Conservation (phyloP, 805 yeast species). For the Ogataea minuta region DNA sequence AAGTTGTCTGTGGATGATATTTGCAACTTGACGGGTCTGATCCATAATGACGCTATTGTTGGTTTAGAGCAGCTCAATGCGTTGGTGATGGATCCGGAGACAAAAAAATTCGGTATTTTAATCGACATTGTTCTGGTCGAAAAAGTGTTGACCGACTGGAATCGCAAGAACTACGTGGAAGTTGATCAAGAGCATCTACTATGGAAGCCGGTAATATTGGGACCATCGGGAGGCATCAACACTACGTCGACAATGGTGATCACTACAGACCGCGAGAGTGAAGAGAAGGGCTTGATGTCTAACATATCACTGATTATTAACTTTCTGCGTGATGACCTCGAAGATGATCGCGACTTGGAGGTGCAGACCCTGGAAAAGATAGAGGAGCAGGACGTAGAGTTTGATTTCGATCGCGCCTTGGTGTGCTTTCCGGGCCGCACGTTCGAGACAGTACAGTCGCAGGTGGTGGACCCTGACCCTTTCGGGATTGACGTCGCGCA, state of each 20-base stretch:
- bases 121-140: slow-evolving; percentile 47
- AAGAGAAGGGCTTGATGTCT: slow-evolving; percentile 36
- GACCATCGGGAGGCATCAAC: slow-evolving; percentile 84
- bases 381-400: slow-evolving; percentile 37
- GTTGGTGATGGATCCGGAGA: slow-evolving; percentile 45
- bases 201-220: slow-evolving; percentile 83
- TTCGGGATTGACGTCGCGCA: slow-evolving; percentile 10
- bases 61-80: slow-evolving; percentile 78
- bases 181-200: slow-evolving; percentile 54
- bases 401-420: slow-evolving; percentile 15
- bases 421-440: slow-evolving; percentile 28
- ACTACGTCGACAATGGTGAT: slow-evolving; percentile 47
- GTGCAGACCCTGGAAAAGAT: slow-evolving; percentile 44
- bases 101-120: slow-evolving; percentile 50
- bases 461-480: slow-evolving; percentile 7
- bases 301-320: slow-evolving; percentile 56
- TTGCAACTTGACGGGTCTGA: slow-evolving; percentile 78
- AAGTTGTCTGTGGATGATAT: slow-evolving; percentile 58
- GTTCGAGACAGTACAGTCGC: neutral
- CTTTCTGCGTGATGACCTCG: slow-evolving; percentile 66
- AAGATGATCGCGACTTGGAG: slow-evolving; percentile 60
- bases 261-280: slow-evolving; percentile 24
- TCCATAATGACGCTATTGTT: slow-evolving; percentile 77
- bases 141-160: slow-evolving; percentile 47
- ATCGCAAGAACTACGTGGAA: slow-evolving; percentile 47